Percentiles rank a stretch among this genome's conserved stretches.
Evolutionary conservation across 139 green algal genomes (phyloP).

Genomic region (Axilococcus clingmanii): DNA sequence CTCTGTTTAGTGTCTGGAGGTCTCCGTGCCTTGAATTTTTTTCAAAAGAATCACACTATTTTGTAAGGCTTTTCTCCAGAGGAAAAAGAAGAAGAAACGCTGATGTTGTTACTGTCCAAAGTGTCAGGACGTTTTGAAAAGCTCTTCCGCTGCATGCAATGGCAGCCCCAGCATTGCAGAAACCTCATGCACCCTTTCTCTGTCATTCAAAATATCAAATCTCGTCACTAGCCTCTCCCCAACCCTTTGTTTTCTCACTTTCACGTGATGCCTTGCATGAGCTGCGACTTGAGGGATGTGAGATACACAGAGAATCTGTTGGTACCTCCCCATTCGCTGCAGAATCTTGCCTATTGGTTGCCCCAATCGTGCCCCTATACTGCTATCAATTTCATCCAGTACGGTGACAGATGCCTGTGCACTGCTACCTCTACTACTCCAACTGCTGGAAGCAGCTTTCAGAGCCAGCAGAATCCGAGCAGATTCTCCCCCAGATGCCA

Average conservation of each 20-base stretch:
- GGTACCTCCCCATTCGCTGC: constrained; percentile 37
- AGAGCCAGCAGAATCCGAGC: constrained; percentile 75
- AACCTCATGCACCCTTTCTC: constrained; percentile 41
- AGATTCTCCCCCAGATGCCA: constrained; percentile 67
- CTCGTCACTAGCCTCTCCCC: constrained; percentile 28
- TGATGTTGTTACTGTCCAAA: too few relatives aligned
- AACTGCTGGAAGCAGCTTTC: constrained; percentile 44
- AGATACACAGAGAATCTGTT: constrained; percentile 73
- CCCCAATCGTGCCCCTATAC: constrained; percentile 59
- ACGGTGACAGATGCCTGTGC: constrained; percentile 43
- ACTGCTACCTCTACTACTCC: background rate
- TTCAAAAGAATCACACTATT: too few relatives aligned
- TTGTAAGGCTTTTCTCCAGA: too few relatives aligned
- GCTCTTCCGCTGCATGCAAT: constrained; percentile 11
- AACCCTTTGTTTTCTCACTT: constrained; percentile 40
- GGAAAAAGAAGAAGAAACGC: too few relatives aligned
- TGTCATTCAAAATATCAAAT: constrained; percentile 26
- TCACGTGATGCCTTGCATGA: constrained; percentile 53
- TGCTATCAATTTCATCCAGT: constrained; percentile 72
- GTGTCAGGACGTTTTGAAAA: too few relatives aligned
- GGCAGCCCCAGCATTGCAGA: constrained; percentile 57
- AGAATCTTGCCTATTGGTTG: constrained; percentile 49
- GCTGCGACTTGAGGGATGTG: constrained; percentile 78
- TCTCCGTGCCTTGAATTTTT: too few relatives aligned
- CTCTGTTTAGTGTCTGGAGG: too few relatives aligned